Evolutionary conservation across 2,329 filamentous ascomycete genomes (phyloP).

Genomic region (Phaeosphaeria sp.): DNA sequence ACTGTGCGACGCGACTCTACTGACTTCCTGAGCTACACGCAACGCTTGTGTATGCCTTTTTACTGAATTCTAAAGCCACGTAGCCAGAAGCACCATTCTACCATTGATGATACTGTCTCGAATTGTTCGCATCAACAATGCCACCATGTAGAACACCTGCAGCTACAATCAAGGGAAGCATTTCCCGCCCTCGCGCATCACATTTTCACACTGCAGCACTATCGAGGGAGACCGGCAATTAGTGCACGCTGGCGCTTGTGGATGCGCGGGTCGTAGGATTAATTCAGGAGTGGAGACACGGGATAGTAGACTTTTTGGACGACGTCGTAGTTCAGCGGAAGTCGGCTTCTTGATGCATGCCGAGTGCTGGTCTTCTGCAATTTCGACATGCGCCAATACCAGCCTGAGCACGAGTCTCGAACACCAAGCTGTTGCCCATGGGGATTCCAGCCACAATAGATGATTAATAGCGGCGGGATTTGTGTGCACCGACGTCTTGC

Average conservation of each 20-base stretch:
- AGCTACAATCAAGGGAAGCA: too few relatives aligned
- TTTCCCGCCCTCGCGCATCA: background rate
- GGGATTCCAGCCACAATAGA: slow-evolving; percentile 10
- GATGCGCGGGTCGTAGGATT: background rate
- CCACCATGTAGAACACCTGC: too few relatives aligned
- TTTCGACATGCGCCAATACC: background rate
- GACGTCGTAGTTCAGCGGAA: background rate
- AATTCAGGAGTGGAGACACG: background rate
- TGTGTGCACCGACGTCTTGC: slow-evolving; percentile 22
- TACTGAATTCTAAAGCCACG: too few relatives aligned
- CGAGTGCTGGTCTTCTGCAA: background rate
- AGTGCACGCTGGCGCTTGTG: background rate
- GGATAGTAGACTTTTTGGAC: background rate
- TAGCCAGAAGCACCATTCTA: too few relatives aligned
- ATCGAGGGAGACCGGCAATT: too few relatives aligned
- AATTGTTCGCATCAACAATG: too few relatives aligned
- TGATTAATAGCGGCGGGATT: slow-evolving; percentile 25
- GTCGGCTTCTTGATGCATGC: background rate
- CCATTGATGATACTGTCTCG: too few relatives aligned
- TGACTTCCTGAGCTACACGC: too few relatives aligned
- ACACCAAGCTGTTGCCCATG: slow-evolving; percentile 1
- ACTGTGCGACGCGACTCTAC: too few relatives aligned
- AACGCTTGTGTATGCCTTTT: too few relatives aligned
- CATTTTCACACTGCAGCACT: background rate
- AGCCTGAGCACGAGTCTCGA: background rate